Evolutionary conservation across 306 rosid species (phyloP).

Genomic region (Pyrus communis): DNA sequence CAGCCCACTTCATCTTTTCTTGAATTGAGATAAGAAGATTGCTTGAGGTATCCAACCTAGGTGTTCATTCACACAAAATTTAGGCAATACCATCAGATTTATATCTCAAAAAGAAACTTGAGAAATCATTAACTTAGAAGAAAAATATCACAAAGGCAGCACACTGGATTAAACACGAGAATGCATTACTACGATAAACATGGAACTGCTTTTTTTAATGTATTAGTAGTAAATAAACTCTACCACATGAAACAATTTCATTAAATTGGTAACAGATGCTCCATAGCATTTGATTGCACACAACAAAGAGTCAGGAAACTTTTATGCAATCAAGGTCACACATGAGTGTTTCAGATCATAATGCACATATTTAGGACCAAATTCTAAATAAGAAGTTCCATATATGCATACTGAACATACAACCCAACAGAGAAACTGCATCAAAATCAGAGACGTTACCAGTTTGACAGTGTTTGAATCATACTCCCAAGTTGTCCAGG

Average conservation of each 20-base stretch:
- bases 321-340: background rate
- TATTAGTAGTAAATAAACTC: background rate
- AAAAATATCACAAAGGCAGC: background rate
- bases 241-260: background rate
- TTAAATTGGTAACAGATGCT: background rate
- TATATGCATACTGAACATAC: background rate
- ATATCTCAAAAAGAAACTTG: constrained; percentile 7
- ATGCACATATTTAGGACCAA: background rate
- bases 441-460: constrained; percentile 42
- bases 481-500: constrained; percentile 88
- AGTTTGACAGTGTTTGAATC: constrained; percentile 83
- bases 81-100: background rate
- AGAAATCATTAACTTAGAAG: background rate
- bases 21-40: constrained; percentile 75
- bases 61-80: constrained; percentile 22
- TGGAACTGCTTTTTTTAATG: background rate
- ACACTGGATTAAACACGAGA: background rate
- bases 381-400: background rate
- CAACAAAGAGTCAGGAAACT: background rate
- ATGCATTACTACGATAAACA: background rate
- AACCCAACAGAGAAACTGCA: background rate
- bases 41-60: constrained; percentile 81
- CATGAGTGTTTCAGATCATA: background rate
- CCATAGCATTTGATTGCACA: background rate
- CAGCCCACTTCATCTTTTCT: constrained; percentile 97